These are phyloP conservation scores for Hypsizygus ulmarius DNA, from an alignment of 1,284 basidiomycete species.

Conservation along the genomic window DNA sequence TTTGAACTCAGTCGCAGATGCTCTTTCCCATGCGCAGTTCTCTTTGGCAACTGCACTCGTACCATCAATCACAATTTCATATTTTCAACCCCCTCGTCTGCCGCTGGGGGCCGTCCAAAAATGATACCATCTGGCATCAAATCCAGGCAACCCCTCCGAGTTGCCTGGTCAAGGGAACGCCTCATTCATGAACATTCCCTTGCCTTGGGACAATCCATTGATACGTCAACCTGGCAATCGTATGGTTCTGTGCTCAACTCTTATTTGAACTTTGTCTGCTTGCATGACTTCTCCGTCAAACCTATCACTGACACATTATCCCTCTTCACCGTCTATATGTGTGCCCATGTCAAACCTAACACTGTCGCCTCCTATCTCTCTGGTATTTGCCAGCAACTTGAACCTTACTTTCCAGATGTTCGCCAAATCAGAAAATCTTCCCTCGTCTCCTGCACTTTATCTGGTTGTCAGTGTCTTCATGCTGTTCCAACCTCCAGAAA, in stretches of 20 bases:
- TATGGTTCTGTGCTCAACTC: constrained; percentile 11
- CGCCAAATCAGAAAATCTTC: too few relatives aligned
- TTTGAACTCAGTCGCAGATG: constrained; percentile 6
- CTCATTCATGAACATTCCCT: constrained; percentile 2
- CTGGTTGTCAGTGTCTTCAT: too few relatives aligned
- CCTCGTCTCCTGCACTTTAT: too few relatives aligned
- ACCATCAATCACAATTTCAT: background rate
- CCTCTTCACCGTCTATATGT: constrained; percentile 3
- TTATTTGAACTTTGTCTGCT: constrained; percentile 7
- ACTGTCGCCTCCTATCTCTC: constrained; percentile 6
- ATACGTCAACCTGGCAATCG: constrained; percentile 16
- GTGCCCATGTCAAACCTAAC: background rate
- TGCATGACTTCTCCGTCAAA: constrained; percentile 6
- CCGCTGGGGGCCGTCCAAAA: background rate
- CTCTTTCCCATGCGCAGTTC: background rate
- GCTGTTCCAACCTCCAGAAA: too few relatives aligned
- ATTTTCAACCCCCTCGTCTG: constrained; percentile 7
- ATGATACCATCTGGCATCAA: background rate
- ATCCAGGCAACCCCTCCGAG: background rate
- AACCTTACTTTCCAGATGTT: too few relatives aligned
- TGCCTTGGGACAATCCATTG: constrained; percentile 1
- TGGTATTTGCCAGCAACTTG: too few relatives aligned
- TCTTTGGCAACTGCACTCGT: background rate
- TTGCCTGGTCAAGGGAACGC: constrained; percentile 2
- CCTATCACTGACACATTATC: constrained; percentile 10